Percentiles rank a stretch among this genome's conserved stretches.
phyloP scores from a whole-genome alignment of 805 yeast genomes.

The Candida jianshihensis region DNA sequence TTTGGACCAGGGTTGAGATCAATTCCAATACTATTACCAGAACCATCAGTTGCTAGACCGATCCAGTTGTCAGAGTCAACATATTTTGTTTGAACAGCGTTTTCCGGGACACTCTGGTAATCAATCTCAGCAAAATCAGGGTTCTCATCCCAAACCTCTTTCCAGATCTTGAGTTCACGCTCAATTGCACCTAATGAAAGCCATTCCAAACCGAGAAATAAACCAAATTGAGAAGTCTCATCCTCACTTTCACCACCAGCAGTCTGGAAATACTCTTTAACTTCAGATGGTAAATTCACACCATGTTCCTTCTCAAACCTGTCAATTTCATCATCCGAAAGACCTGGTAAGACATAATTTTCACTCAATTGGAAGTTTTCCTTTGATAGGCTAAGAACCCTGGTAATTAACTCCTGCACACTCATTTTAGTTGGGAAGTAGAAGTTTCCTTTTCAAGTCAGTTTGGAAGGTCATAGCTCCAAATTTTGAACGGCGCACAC shows the following conservation, averaged over 20 bases:
- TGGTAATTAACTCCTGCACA: no score
- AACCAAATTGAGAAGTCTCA: slow-evolving; percentile 1
- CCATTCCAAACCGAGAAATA: slow-evolving; percentile 5
- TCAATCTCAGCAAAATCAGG: slow-evolving; percentile 5
- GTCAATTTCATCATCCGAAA: neutral
- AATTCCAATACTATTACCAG: slow-evolving; percentile 13
- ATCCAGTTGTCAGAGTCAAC: slow-evolving; percentile 10
- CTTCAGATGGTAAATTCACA: neutral
- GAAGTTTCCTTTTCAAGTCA: no score
- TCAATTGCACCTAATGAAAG: slow-evolving; percentile 6
- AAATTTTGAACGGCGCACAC: no score
- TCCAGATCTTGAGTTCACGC: slow-evolving; percentile 9
- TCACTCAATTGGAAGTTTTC: neutral
- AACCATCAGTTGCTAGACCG: slow-evolving; percentile 10
- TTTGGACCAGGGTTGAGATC: slow-evolving; percentile 12
- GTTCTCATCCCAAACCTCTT: slow-evolving; percentile 8
- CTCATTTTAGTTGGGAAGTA: no score
- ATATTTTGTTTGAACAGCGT: slow-evolving; percentile 3
- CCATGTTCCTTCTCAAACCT: neutral
- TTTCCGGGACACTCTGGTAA: slow-evolving; percentile 6
- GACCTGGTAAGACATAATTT: neutral
- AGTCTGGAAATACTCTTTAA: neutral
- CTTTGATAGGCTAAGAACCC: no score
- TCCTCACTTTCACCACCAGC: neutral
- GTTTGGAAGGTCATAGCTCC: no score